phyloP scores from a whole-genome alignment of 768 basidiomycete genomes.

The Mycena sanguinolenta region DNA sequence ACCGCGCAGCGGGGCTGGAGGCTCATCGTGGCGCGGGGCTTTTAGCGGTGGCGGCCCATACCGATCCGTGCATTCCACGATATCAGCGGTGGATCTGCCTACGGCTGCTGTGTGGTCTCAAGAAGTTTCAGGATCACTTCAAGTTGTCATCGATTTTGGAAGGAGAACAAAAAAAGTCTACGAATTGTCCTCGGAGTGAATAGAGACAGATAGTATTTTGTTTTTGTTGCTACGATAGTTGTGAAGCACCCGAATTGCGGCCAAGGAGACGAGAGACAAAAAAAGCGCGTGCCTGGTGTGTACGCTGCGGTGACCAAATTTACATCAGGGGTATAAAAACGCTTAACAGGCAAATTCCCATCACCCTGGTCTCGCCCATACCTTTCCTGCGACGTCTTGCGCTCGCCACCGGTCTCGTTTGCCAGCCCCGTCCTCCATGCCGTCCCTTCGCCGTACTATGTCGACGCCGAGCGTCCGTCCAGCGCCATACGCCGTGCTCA shows the following conservation, averaged over 20 bases:
- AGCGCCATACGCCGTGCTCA: slow-evolving; percentile 71
- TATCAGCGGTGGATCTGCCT: slow-evolving; percentile 10
- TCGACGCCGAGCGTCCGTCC: slow-evolving; percentile 79
- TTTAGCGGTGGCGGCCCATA: not conserved
- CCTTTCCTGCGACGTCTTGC: slow-evolving; percentile 21
- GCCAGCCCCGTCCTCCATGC: slow-evolving; percentile 57
- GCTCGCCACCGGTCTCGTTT: slow-evolving; percentile 29
- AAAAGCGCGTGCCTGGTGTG: not conserved
- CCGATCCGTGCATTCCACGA: slow-evolving; percentile 16
- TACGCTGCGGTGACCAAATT: not conserved
- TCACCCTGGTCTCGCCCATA: not conserved
- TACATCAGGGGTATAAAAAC: not conserved
- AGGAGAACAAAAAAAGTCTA: not conserved
- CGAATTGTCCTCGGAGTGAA: not conserved
- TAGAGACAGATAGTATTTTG: not conserved
- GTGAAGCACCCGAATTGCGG: not conserved
- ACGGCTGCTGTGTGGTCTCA: not conserved
- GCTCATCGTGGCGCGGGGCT: slow-evolving; percentile 2
- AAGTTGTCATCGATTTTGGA: not conserved
- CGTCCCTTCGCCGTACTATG: slow-evolving; percentile 84
- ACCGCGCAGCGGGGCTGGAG: not conserved
- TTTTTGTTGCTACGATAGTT: not conserved
- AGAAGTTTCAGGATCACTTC: not conserved
- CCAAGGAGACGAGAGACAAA: not conserved
- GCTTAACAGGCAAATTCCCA: not conserved